Base-by-base conservation (phyloP, 805 yeast genomes). In the Starmerella powellii region DNA sequence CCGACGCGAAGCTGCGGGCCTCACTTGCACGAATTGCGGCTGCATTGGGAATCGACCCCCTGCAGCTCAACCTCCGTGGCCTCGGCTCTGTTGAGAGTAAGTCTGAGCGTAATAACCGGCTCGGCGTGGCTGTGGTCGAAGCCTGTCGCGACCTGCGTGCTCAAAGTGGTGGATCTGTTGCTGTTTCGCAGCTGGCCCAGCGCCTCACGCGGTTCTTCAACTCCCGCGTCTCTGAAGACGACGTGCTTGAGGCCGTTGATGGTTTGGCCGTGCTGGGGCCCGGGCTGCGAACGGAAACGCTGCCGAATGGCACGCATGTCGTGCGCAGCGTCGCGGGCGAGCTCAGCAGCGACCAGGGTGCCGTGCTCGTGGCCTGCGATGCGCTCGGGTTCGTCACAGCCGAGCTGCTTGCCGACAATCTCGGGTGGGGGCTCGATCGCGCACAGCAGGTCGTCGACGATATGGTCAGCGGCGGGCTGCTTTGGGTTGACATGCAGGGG, bases 31-130 rank as follows among this genome's bases (percentile, higher is more conserved):
- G 72, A 45, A 77, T 87, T 64, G 85, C 95, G 54, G 65, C 71
- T 3, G 73, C 78, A 51, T 77, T 86, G 23, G 95, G 95, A 1
- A 78, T 86, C 16, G 95, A 87, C 57, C 91, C 95, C 0, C 58
- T 87, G 21, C 65, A 67, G 3, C 47, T 58, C 16, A 48, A 15
- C 45, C 51, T 31, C 51, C 54, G n/a, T 63, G 56, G 56, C 70
- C 12, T 59, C 54, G 37, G 49, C 55, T 13, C 55, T 56, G 26
- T 61, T 64, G 17, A 56, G 54, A 13, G 65, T 61, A 30, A 56
- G 8, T 66, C 65, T 6, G 86, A 80, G 52, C 79, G 72, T 51
- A 69, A 70, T 47, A 73, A 76, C 46, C 85, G 80, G 31, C 61
- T 88, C 16, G 75, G 84, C 2, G 80, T 84, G 12, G 72, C 78